phyloP scores from a whole-genome alignment of 169 alveolate genomes.

The Plasmodium vinckei region DNA sequence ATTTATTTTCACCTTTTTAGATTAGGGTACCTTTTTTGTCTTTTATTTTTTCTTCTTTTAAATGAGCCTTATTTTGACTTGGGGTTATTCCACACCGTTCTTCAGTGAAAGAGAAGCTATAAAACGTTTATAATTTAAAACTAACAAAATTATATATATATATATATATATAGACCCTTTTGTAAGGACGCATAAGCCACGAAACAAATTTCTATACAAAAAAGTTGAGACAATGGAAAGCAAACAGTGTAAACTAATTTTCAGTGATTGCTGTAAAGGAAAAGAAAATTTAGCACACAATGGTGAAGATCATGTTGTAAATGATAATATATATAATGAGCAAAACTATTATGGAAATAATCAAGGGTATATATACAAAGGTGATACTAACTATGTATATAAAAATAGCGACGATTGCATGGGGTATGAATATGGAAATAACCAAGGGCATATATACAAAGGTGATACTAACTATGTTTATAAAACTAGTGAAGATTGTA shows the following conservation, averaged over 20 bases:
- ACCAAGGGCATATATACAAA: constrained; percentile 13
- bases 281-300: neutral
- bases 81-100: too few species aligned
- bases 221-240: constrained; percentile 17
- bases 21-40: too few species aligned
- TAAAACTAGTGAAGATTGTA: constrained; percentile 27
- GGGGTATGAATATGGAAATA: neutral
- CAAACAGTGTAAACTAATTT: constrained; percentile 27
- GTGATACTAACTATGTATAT: constrained; percentile 32
- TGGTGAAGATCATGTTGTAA: neutral
- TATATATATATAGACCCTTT: neutral
- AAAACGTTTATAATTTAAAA: too few species aligned
- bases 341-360: neutral
- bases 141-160: too few species aligned
- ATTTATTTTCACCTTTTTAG: neutral
- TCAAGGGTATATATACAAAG: constrained; percentile 13
- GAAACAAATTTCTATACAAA: neutral
- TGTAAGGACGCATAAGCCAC: neutral
- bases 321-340: constrained; percentile 55
- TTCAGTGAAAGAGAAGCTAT: too few species aligned
- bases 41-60: too few species aligned
- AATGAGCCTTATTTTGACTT: too few species aligned
- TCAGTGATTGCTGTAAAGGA: constrained; percentile 56
- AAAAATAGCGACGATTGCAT: constrained; percentile 26
- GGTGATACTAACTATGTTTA: constrained; percentile 27